Base-by-base conservation (phyloP, 2,329 filamentous ascomycete genomes). In the Diaporthe sp. region DNA sequence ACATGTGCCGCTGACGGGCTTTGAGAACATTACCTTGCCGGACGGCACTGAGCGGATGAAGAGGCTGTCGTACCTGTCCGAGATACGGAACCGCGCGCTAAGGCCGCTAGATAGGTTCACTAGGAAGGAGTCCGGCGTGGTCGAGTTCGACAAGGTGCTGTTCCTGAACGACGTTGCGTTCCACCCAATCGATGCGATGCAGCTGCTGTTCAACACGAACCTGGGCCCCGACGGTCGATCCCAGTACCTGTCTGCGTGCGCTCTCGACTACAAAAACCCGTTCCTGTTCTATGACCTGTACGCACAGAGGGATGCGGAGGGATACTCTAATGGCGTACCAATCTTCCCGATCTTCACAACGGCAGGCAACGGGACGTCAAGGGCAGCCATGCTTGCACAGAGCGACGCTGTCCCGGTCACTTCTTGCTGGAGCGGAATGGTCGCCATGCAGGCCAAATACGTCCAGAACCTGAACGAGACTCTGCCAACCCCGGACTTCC, bases 261-360 rank as follows among this genome's bases (percentile, higher is more conserved):
- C 92, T 0, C 84, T 94, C 49, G 94, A 95, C 83, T 95, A 92
- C 79, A 90, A 91, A 77, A 89, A 90, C 73, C 91, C 93, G 0
- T 90, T 93, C 77, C 87, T 90, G 55, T 94, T 92, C 81, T 95
- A 95, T 82, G 94, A 95, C 81, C 91, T 92, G 0, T 95, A 94
- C 81, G 94, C 93, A 1, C 90, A 92, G 28, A 88, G 94, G 19
- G 94, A 95, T 79, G 84, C 86, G 3, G 89, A 94, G 75, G 93
- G 93, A 1, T 89, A 90, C 78, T 88, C 89, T 39, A 88, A 91
- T 46, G 89, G 93, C 6, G 86, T 93, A 55, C 90, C 92, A 1
- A 90, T 92, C 76, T 95, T 90, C 82, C 94, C 94, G 0, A 93
- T 92, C 84, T 93, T 94, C 82, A 88, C 90, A 6, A 83, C 81